A percentile compares a stretch with the other conserved stretches of the same genome.
Conservation (phyloP, 2,329 filamentous ascomycete genomes). For the Nannizzia gypsea region DNA sequence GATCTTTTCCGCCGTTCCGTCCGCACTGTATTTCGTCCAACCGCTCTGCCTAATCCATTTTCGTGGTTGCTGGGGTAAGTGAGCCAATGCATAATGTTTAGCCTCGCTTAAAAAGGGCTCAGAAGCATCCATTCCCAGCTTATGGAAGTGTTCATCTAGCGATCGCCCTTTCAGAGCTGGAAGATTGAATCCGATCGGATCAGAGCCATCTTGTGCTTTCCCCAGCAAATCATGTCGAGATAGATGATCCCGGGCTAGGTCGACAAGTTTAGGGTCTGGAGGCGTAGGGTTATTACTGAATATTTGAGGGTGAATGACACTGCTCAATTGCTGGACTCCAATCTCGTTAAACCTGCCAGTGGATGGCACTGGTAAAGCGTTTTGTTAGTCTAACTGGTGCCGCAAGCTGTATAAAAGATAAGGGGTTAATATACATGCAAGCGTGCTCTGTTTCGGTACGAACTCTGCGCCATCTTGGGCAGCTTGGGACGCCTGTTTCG, state of each 20-base stretch:
- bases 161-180: slow-evolving; percentile 66
- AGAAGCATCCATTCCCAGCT: slow-evolving; percentile 71
- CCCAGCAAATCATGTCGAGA: slow-evolving; percentile 74
- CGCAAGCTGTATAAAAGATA: background rate
- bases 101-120: slow-evolving; percentile 70
- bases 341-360: slow-evolving; percentile 77
- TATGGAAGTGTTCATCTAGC: slow-evolving; percentile 89
- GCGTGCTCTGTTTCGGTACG: background rate
- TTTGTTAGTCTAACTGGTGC: background rate
- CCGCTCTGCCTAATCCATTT: slow-evolving; percentile 71
- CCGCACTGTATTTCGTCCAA: slow-evolving; percentile 82
- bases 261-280: slow-evolving; percentile 59
- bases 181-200: slow-evolving; percentile 75
- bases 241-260: slow-evolving; percentile 72
- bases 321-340: slow-evolving; percentile 84
- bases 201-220: slow-evolving; percentile 67
- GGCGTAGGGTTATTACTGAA: slow-evolving; percentile 49
- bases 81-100: slow-evolving; percentile 57
- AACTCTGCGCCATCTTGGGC: background rate
- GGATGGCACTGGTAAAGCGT: slow-evolving; percentile 24
- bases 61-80: slow-evolving; percentile 48
- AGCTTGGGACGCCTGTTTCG: background rate
- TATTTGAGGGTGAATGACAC: slow-evolving; percentile 68
- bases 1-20: slow-evolving; percentile 61
- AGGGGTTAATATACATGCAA: background rate